Evolutionary conservation across 305 asterid species (phyloP).

Genomic region (Fraxinus velutina): DNA sequence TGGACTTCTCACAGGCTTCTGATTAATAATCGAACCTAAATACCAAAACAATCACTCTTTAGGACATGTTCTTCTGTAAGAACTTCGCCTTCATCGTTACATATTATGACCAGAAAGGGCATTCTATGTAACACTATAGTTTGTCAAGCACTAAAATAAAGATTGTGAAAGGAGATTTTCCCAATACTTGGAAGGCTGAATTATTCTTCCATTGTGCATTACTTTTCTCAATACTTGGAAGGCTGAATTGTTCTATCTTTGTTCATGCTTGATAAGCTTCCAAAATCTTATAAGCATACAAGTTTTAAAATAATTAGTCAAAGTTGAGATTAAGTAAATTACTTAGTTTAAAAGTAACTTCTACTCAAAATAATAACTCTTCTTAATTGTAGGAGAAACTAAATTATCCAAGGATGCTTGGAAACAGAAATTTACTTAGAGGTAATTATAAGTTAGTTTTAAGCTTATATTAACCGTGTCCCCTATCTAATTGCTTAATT

Average conservation of each 20-base stretch:
- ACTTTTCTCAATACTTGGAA: constrained; percentile 4
- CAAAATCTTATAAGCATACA: not conserved
- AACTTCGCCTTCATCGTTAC: not conserved
- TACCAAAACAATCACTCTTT: not conserved
- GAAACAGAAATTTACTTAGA: not conserved
- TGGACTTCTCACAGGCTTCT: not conserved
- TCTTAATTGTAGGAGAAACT: not conserved
- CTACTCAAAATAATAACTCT: not conserved
- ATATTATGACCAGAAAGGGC: not conserved
- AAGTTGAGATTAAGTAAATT: not conserved
- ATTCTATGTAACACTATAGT: not conserved
- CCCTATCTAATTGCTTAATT: not conserved
- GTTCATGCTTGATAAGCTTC: not conserved
- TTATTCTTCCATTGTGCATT: not conserved
- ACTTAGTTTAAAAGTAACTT: not conserved
- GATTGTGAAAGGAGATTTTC: not conserved
- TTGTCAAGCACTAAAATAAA: not conserved
- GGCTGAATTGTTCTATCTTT: not conserved
- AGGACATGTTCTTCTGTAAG: not conserved
- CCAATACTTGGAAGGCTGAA: constrained; percentile 7
- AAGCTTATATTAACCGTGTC: not conserved
- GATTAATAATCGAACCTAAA: not conserved
- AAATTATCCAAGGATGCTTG: not conserved
- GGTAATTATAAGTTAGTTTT: not conserved
- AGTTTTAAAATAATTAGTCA: not conserved